Evolutionary conservation across 345 rosid genomes (phyloP), one percentile per base, ranked within the genome.

Genomic region (Eucalyptus shirleyi): DNA sequence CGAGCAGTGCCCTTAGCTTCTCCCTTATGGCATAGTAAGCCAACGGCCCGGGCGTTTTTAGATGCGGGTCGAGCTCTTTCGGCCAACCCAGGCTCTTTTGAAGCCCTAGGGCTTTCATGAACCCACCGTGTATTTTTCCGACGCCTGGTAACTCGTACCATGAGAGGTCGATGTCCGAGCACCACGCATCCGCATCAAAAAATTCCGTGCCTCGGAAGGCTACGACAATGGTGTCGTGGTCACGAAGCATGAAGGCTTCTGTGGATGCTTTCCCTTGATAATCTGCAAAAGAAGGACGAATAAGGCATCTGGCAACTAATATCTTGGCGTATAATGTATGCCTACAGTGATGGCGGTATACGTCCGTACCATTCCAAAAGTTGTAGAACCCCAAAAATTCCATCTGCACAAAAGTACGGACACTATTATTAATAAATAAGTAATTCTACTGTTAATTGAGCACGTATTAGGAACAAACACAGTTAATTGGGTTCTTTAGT

Each of bases 321-420:
- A 69, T 69, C 44, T 69, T 69, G 42, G 44, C 21, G 40, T 34
- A 16, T 34, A 17, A 34, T 3, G 19, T 69, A 34, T 34, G 81
- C 42, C 81, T 69, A 69, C 23, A 69, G 5, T 18, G 42, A 69
- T 69, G 80, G 42, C 42, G 23, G 40, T 69, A 69, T 17, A 21
- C 40, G 50, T 40, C 86, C 89, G 80, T 93, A 97, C 98, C 98
- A 50, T 97, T 95, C 97, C 98, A 95, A 56, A 88, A 96, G 92
- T 95, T 93, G 83, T 86, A 56, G 50, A 88, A 91, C 47, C 96
- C 98, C 93, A 97, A 81, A 87, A 87, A 92, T 87, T 95, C 94
- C 96, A 95, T 96, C 95, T 94, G 94, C 90, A 86, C 42, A 69
- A 24, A 21, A 14, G 81, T 9, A 34, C 6, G 81, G 44, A 18